Evolutionary conservation across 2,329 filamentous ascomycete genomes (phyloP), one percentile per base, ranked within the genome.

Genomic region (Fusarium pseudoanthophilum): DNA sequence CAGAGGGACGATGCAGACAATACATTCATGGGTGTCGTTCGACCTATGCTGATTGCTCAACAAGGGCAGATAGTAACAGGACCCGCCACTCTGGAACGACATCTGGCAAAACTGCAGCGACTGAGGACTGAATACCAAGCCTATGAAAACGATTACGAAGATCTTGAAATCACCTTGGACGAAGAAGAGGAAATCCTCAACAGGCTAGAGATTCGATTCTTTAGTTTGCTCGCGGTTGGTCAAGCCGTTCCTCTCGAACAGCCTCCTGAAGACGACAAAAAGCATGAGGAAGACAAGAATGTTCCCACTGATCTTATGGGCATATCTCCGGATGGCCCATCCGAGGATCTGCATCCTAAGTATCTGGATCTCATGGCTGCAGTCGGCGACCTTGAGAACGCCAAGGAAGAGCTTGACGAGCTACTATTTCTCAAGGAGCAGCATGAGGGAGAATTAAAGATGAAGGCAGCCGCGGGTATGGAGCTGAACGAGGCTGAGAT

Each of bases 371-470:
- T 89, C 11, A 81, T 85, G 21, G 80, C 82, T 18, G 81, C 82
- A 3, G 81, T 86, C 15, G 83, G 82, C 4, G 84, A 88, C 24
- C 78, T 86, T n/a, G 82, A 85, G 49, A 81, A 86, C 36, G 85
- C 85, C 20, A 82, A 81, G 55, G 87, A 89, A 64, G 82, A 85
- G n/a, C 78, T 83, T 39, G 79, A 82, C 10, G 85, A 88, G 45
- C 80, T 88, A 8, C 64, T 80, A 16, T 79, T 82, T 60, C 81
- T 82, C 40, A 83, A 81, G 45, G 79, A 83, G 14, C 78, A 79
- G 58, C 82, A 80, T 49, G 78, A 84, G 59, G 78, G 84, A 53
- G 79, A 85, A 40, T 71, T 83, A 20, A 76, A 78, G 28, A 67
- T 83, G 36, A 80, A 83, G 61, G 77, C 78, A 30, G 64, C 60